Conservation (phyloP, 352 stramenopile species). For the Globisporangium spiculum region DNA sequence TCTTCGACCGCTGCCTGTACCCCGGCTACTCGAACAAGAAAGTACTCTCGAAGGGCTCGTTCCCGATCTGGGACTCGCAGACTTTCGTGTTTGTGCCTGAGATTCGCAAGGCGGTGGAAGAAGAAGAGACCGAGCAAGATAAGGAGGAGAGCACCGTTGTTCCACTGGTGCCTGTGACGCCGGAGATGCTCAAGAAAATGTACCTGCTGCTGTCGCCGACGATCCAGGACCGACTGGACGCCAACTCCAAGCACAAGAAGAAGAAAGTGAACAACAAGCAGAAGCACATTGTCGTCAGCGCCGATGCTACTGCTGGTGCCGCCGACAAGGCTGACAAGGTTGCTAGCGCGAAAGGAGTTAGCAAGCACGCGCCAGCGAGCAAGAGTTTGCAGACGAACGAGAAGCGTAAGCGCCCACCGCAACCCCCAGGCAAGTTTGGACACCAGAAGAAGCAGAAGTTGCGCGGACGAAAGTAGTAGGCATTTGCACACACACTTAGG, state of each 20-base stretch:
- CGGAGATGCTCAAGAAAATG: conserved; percentile 58
- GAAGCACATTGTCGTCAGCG: conserved; percentile 17
- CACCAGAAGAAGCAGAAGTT: conserved; percentile 26
- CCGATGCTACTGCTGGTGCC: not conserved
- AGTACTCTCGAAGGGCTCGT: conserved; percentile 93
- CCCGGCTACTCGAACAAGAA: conserved; percentile 96
- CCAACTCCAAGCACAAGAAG: conserved; percentile 47
- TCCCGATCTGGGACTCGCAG: conserved; percentile 95
- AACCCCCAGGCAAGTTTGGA: conserved; percentile 20
- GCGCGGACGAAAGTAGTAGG: conserved; percentile 15
- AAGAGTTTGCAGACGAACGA: conserved; percentile 23
- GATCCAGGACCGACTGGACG: conserved; percentile 49
- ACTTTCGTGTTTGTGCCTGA: conserved; percentile 90
- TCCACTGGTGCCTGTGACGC: conserved; percentile 41
- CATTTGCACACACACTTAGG: not conserved
- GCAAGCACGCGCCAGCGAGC: conserved; percentile 17
- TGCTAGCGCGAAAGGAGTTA: not conserved
- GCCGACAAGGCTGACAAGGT: conserved; percentile 1
- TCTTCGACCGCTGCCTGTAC: conserved; percentile 93
- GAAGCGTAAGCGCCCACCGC: conserved; percentile 20
- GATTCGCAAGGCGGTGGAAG: conserved; percentile 15
- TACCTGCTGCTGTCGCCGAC: conserved; percentile 67
- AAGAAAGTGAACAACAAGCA: conserved; percentile 26
- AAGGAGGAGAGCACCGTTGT: conserved; percentile 13
- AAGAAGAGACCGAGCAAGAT: conserved; percentile 11